phyloP scores from a whole-genome alignment of 176 grass and related monocot genomes.

The Raddia distichophylla region DNA sequence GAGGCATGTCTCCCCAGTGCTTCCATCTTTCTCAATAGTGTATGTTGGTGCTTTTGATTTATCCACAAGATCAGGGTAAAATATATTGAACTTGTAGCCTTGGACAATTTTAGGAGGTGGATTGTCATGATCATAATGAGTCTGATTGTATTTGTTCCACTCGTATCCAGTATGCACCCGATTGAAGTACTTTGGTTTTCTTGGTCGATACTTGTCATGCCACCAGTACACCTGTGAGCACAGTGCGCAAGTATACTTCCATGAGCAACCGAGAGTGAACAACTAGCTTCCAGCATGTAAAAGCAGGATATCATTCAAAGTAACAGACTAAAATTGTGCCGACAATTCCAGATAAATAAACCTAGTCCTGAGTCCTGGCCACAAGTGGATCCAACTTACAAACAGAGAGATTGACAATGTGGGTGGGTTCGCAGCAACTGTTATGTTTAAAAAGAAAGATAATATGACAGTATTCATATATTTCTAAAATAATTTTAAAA shows the following conservation, averaged over 20 bases:
- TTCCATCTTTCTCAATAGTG: conserved; percentile 90
- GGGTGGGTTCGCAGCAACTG: background rate
- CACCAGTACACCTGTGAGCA: conserved; percentile 90
- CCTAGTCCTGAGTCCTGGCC: background rate
- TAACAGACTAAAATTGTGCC: background rate
- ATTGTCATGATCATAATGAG: conserved; percentile 96
- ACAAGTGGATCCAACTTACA: conserved; percentile 4
- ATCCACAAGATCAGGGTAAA: conserved; percentile 97
- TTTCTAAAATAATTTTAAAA: background rate
- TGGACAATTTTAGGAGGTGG: conserved; percentile 95
- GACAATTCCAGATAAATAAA: conserved; percentile 23
- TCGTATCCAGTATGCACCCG: conserved; percentile 96
- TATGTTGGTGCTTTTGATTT: conserved; percentile 85
- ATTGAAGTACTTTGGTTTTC: conserved; percentile 99
- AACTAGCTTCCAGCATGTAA: conserved; percentile 4
- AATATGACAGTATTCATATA: background rate
- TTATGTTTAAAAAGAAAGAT: conserved; percentile 6
- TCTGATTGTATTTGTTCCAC: conserved; percentile 99
- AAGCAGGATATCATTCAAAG: background rate
- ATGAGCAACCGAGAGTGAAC: conserved; percentile 33
- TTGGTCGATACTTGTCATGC: conserved; percentile 94
- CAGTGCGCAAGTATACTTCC: conserved; percentile 24
- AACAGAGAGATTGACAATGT: background rate
- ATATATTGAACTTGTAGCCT: conserved; percentile 99
- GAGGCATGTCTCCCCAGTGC: conserved; percentile 80